These are phyloP conservation scores for Suillus ampliporus DNA, from an alignment of 768 basidiomycete species.

Conservation along the genomic window DNA sequence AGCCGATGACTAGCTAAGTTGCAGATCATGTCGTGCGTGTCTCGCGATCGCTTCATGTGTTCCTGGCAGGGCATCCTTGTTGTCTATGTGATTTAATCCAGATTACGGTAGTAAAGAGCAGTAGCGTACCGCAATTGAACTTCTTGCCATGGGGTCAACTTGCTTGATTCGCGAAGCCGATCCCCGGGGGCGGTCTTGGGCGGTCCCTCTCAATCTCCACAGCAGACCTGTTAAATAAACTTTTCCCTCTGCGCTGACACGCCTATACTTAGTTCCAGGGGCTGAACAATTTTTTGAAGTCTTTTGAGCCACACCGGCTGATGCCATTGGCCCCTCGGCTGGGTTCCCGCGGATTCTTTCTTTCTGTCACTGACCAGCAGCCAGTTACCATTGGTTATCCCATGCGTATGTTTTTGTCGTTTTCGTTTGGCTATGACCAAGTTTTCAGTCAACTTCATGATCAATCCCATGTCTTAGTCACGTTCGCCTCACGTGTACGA, in stretches of 20 bases:
- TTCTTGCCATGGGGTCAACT: neutral
- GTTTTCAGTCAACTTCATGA: neutral
- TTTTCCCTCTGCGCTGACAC: neutral
- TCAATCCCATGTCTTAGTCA: neutral
- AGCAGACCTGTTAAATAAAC: neutral
- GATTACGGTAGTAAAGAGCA: neutral
- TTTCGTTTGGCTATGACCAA: neutral
- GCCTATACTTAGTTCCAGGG: neutral
- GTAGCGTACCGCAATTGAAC: neutral
- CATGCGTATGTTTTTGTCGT: neutral
- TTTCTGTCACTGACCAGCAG: neutral
- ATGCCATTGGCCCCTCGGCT: neutral
- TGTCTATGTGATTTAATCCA: neutral
- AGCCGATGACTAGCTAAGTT: neutral
- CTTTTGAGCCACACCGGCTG: neutral
- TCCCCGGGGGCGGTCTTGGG: too few relatives aligned
- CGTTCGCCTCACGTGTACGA: constrained; percentile 5
- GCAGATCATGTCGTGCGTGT: constrained; percentile 5
- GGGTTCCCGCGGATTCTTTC: neutral
- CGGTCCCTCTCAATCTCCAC: neutral
- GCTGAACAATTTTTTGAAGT: neutral
- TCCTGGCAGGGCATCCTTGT: neutral
- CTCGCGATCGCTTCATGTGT: constrained; percentile 1
- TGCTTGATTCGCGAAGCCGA: neutral
- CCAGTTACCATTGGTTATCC: neutral